Evolutionary conservation across 106 monocot species (phyloP), one percentile per base, ranked within the genome.

Genomic region (Acorus calamus): DNA sequence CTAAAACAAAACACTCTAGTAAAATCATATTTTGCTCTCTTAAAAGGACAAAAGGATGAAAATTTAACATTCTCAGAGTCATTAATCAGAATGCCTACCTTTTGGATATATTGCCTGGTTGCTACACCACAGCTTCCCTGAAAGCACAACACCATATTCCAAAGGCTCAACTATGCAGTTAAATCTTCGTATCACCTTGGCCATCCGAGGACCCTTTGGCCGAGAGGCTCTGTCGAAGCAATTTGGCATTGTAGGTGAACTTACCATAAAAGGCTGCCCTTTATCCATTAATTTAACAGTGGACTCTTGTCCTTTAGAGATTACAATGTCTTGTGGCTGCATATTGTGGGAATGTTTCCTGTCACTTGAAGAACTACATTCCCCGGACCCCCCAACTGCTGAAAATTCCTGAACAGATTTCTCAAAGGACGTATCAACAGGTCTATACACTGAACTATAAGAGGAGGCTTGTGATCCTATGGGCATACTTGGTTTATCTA

Each of bases 71-170:
- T 28, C 1, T 28, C 28, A 28, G 28, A 28, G 28, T 28, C 44
- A 46, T 46, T 63, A 11, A 46, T 41, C 14, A n/a, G n/a, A n/a
- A 47, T 11, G 12, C 28, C 13, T 64, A 91, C 96, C 96, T 83
- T 88, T 91, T 3, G 91, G 96, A 46, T 80, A 96, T 69, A 96
- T 96, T 53, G 76, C 76, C 68, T 76, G 86, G 55, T 70, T 76
- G 5, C 60, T 83, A 53, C 74, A 96, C 96, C 96, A 96, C 46
- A 78, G 48, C 0, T 60, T 84, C 74, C 87, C 84, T 75, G 85
- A 74, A 63, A 75, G 45, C 45, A 91, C 74, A 50, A 57, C 60
- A 67, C 91, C 96, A 77, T 74, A 82, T 52, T 78, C 79, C 77
- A 91, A 64, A 55, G 68, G 78, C 71, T 91, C 83, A 52, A 96